Conservation (phyloP, 805 yeast genomes). For the Spathaspora boniae region DNA sequence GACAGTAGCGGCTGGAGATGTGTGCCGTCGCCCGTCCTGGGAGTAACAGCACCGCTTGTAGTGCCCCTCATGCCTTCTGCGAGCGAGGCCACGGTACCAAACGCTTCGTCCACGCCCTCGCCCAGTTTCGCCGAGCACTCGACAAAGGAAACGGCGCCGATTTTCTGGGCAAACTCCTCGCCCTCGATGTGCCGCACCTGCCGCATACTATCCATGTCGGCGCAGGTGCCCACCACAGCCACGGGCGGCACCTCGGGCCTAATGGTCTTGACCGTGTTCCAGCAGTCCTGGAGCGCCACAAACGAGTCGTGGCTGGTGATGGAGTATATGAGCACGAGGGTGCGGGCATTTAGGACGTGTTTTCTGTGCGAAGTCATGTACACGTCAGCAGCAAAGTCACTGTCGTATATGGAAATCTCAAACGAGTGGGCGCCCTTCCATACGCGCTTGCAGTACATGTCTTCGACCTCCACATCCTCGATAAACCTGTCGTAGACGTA, state of each 20-base stretch:
- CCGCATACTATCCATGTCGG: slow-evolving; percentile 22
- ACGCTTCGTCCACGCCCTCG: slow-evolving; percentile 22
- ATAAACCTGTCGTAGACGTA: slow-evolving; percentile 21
- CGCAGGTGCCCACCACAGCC: slow-evolving; percentile 28
- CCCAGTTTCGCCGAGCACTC: slow-evolving; percentile 26
- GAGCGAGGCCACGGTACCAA: slow-evolving; percentile 21
- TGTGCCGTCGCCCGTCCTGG: not conserved
- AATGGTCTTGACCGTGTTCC: slow-evolving; percentile 20
- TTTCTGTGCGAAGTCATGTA: slow-evolving; percentile 22
- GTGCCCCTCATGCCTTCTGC: slow-evolving; percentile 1
- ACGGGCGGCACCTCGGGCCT: slow-evolving; percentile 26
- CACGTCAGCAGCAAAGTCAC: slow-evolving; percentile 21
- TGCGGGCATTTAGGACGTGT: slow-evolving; percentile 28
- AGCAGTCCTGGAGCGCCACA: slow-evolving; percentile 24
- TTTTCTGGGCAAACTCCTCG: slow-evolving; percentile 19
- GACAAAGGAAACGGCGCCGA: slow-evolving; percentile 24
- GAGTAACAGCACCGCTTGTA: not conserved
- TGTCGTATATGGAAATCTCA: slow-evolving; percentile 32
- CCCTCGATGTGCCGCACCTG: slow-evolving; percentile 31
- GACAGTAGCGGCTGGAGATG: not conserved
- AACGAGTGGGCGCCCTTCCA: slow-evolving; percentile 14
- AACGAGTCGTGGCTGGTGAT: slow-evolving; percentile 25
- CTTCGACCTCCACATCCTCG: slow-evolving; percentile 18
- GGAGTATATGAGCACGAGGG: slow-evolving; percentile 30
- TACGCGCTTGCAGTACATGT: slow-evolving; percentile 20